Base-by-base conservation (phyloP, 495 filamentous ascomycete genomes). In the Jackrogersella minutella region DNA sequence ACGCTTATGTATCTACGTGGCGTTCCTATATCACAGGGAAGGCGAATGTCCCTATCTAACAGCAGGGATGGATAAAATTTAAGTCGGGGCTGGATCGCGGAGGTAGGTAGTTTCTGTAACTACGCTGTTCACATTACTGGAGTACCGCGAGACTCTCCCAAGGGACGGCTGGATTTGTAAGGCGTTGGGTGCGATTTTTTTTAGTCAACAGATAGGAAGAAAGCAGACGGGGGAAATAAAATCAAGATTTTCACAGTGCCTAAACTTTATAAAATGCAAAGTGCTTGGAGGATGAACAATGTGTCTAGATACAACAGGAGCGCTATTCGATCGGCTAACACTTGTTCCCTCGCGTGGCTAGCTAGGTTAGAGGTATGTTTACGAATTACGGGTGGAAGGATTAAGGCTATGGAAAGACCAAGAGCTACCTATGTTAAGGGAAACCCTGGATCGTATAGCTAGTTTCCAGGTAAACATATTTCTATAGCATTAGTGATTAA, bases 151-250 rank as follows among this genome's bases (percentile, higher is more conserved):
- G 31, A 40, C 41, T 63, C 41, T 63, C 21, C 41, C 26, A 16
- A 64, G 34, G 53, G 43, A 52, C 17, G 52, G 59, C 30, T 13
- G 16, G 53, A 3, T 16, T 28, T 28, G 52, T 64, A 58, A 24
- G 53, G 61, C 61, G 61, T 64, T 59, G 55, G 46, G 4, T 22
- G 58, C 43, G 47, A 36, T 44, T 43, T 13, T 9, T 2, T 13
- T 31, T 33, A 50, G n/a, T 43, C 13, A 40, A 52, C 52, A 47
- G 58, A 43, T 16, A 37, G 22, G 26, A 30, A 13, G 14, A 33
- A 49, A 50, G 21, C 16, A 13, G 14, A 50, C 30, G 22, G 16
- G 28, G 13, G 26, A 50, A 16, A 50, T 33, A 50, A 50, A n/a
- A n/a, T n/a, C 9, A 17, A n/a, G 8, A 19, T 19, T 10, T 14